Conservation (phyloP, 2,329 filamentous ascomycete genomes). For the Colletotrichum spaethianum region DNA sequence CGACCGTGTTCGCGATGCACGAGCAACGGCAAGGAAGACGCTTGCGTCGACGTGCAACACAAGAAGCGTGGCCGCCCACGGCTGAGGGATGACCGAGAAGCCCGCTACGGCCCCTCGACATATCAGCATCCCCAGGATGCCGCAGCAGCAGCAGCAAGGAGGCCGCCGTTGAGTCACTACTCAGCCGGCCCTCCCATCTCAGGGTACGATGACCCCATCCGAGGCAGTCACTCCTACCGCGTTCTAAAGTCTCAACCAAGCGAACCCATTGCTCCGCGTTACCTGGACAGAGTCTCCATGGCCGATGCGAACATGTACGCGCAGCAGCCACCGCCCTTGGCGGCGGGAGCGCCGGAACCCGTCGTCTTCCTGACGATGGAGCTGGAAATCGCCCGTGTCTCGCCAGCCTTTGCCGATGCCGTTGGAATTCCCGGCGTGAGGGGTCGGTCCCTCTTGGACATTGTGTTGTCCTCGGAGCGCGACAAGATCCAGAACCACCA, state of each 20-base stretch:
- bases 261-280: slow-evolving; percentile 63
- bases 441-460: slow-evolving; percentile 67
- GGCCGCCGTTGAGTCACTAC: slow-evolving; percentile 67
- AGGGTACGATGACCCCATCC: slow-evolving; percentile 62
- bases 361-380: slow-evolving; percentile 72
- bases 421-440: slow-evolving; percentile 64
- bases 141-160: slow-evolving; percentile 48
- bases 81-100: slow-evolving; percentile 79
- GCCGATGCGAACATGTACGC: slow-evolving; percentile 66
- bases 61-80: slow-evolving; percentile 87
- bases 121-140: slow-evolving; percentile 62
- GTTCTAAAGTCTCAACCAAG: slow-evolving; percentile 68
- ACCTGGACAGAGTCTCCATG: slow-evolving; percentile 64
- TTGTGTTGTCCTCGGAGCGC: slow-evolving; percentile 66
- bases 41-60: slow-evolving; percentile 87
- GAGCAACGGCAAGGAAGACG: slow-evolving; percentile 84
- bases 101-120: slow-evolving; percentile 68
- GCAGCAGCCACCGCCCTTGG: slow-evolving; percentile 57
- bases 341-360: slow-evolving; percentile 62
- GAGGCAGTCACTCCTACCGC: slow-evolving; percentile 64
- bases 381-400: slow-evolving; percentile 71
- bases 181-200: slow-evolving; percentile 59
- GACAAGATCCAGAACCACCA: slow-evolving; percentile 67
- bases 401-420: slow-evolving; percentile 68
- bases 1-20: slow-evolving; percentile 84